phyloP scores from a whole-genome alignment of 345 rosid species.

The Citrus sinensis region DVS_A1.0 CM039167.1:424501-425000 shows the following conservation, averaged over 20 bases:
- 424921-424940: background rate
- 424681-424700: slow-evolving; percentile 87
- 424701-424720: slow-evolving; percentile 18
- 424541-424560: slow-evolving; percentile 3
- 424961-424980: background rate
- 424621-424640: slow-evolving; percentile 88
- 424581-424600: slow-evolving; percentile 62
- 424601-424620: slow-evolving; percentile 77
- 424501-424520: background rate
- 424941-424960: slow-evolving; percentile 6
- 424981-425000: background rate
- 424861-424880: slow-evolving; percentile 18
- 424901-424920: background rate
- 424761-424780: slow-evolving; percentile 85
- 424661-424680: slow-evolving; percentile 88
- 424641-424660: slow-evolving; percentile 95
- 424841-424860: slow-evolving; percentile 43
- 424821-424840: slow-evolving; percentile 94
- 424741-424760: slow-evolving; percentile 22
- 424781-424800: slow-evolving; percentile 60
- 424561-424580: background rate
- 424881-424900: slow-evolving; percentile 11
- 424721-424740: background rate
- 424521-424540: slow-evolving; percentile 11
- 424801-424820: slow-evolving; percentile 62